Conservation (phyloP, 2,329 filamentous ascomycete species). For the Seiridium unicorne region DNA sequence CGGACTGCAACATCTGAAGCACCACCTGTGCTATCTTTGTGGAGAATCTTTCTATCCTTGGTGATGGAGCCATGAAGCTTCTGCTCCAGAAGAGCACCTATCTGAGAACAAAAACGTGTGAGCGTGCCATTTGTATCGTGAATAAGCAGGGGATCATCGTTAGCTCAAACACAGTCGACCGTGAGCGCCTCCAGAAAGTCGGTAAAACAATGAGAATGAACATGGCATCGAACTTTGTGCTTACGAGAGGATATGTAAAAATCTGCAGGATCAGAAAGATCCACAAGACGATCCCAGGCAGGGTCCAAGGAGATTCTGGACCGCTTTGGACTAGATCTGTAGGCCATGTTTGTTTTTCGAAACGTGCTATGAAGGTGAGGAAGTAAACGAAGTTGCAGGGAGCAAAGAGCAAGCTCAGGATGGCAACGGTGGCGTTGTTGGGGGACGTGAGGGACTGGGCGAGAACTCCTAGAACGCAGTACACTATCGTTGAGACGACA, state of each 20-base stretch:
- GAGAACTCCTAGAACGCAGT: conserved; percentile 75
- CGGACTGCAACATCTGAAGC: conserved; percentile 57
- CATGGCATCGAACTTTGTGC: no score
- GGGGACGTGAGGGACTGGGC: conserved; percentile 71
- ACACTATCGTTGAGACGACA: conserved; percentile 71
- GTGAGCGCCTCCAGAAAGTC: no score
- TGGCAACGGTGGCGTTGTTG: conserved; percentile 60
- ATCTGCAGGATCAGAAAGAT: conserved; percentile 77
- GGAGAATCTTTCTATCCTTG: conserved; percentile 53
- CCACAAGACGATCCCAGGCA: conserved; percentile 77
- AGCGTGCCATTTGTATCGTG: no score
- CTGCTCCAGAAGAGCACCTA: conserved; percentile 74
- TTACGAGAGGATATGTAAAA: conserved; percentile 64
- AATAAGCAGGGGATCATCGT: no score
- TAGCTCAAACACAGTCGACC: no score
- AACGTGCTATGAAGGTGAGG: conserved; percentile 72
- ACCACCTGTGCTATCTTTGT: conserved; percentile 22
- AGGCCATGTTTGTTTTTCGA: conserved; percentile 59
- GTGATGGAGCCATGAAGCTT: conserved; percentile 73
- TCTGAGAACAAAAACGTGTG: conserved; percentile 7
- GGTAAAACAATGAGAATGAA: no score
- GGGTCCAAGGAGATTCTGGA: conserved; percentile 63
- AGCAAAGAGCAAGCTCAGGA: conserved; percentile 76
- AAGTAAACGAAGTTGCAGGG: conserved; percentile 89
- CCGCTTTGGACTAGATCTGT: conserved; percentile 62